Evolutionary conservation across 1,284 basidiomycete genomes (phyloP), one percentile per base, ranked within the genome.

Genomic region (Trametes sp.): DNA sequence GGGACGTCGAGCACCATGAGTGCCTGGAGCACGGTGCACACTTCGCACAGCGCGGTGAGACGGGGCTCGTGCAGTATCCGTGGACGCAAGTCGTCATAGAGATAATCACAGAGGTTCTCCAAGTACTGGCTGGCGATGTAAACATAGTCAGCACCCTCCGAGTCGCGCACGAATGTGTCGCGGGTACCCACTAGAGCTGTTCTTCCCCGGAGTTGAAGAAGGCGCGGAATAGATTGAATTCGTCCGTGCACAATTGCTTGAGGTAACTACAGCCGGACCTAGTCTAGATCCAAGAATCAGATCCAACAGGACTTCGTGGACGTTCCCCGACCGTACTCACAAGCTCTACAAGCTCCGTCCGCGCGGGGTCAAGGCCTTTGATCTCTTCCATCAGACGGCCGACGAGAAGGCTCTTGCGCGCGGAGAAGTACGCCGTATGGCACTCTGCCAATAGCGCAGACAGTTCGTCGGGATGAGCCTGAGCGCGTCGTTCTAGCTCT

Each of bases 71-170:
- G 95, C 1, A 98, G 84, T 68, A 98, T 97, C 7, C 95, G 88
- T 5, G 96, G 96, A 1, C 96, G 90, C 3, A 98, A 86, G 69
- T 96, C 93, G 75, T 98, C 96, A 73, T 96, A 97, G 26, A 98
- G 86, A 70, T 95, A 87, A 77, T 98, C 96, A 70, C 95, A 98
- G 0, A 98, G 82, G 6, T 84, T 88, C 78, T 97, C 95, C 24
- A 98, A 84, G 76, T 94, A 98, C 62, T 87, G 84, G 71, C 94
- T 96, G 72, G 26, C 26, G 16, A 51, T 13, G 45, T 35, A 7
- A 23, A n/a, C 28, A 21, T 5, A 11, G 45, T 65, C 13, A 69
- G 56, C 44, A 19, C 14, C 44, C 29, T 23, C 23, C 31, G 16
- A 26, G 38, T 21, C 48, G 51, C 42, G 48, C 55, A 35, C 62